Base-by-base conservation (phyloP, 345 rosid species). In the Syzygium aqueum region DNA sequence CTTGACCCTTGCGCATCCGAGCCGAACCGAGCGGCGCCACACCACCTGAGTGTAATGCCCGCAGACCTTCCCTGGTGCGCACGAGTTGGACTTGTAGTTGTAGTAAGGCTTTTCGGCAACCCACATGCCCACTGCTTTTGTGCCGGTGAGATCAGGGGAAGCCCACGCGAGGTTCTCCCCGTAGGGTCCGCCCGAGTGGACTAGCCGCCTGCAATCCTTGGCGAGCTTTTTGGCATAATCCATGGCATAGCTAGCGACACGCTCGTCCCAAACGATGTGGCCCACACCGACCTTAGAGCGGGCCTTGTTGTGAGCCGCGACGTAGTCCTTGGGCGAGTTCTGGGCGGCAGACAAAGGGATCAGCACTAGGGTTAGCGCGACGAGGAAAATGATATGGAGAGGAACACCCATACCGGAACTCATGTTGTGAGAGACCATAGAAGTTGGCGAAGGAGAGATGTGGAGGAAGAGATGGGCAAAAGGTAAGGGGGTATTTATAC, bases 201-300 rank as follows among this genome's bases (percentile, higher is more conserved):
- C 91, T 67, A 90, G 84, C 3, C 17, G 33, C 16, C 33, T 67
- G 89, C 95, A 92, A n/a, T 88, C 90, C 12, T 82, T 67, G 4
- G 25, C 85, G 28, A 17, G 56, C 56, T 19, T 53, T 53, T 53
- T 3, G 23, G 56, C 23, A 3, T 53, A 53, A 53, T 53, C 56
- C 56, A 40, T 83, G 21, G 94, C 94, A 61, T 88, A 93, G 19
- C 87, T 84, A 21, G 91, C 93, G 43, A 40, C 3, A 94, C 88
- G 23, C 25, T 77, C 59, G 84, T 90, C 91, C 95, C 94, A 93
- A 28, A 28, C 50, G 37, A 94, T 54, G 3, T 89, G 94, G 33
- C 87, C 85, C 2, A 88, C 88, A 4, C 88, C 88, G 0, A 91
- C 88, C 57, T 40, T 84, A 28, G 87, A 86, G n/a, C 92, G 87